Percentiles rank a stretch among this genome's conserved stretches.
phyloP scores from a whole-genome alignment of 2,329 filamentous ascomycete species.

The Sporothrix dimorphospora region DNA sequence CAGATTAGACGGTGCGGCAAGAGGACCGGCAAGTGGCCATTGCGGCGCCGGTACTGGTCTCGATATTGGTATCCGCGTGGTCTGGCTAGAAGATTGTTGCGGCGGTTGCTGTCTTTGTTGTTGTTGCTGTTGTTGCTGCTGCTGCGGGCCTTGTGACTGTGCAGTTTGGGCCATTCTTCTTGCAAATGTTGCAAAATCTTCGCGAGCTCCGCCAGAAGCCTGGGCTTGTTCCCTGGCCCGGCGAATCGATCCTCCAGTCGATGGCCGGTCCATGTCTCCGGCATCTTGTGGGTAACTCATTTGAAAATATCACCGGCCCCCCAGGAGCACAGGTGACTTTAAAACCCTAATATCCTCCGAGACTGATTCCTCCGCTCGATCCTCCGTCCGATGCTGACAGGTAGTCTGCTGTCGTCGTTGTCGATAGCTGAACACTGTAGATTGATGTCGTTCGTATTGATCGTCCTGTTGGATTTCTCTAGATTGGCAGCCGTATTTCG shows the following conservation, averaged over 20 bases:
- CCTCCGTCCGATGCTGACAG: slow-evolving; percentile 9
- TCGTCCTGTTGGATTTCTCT: not conserved
- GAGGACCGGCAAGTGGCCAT: slow-evolving; percentile 55
- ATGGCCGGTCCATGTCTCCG: slow-evolving; percentile 54
- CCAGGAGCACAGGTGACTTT: slow-evolving; percentile 27
- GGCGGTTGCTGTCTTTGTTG: slow-evolving; percentile 33
- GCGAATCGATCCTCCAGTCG: slow-evolving; percentile 53
- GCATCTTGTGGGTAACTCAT: slow-evolving; percentile 62
- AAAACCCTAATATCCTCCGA: slow-evolving; percentile 1
- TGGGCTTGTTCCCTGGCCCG: slow-evolving; percentile 58
- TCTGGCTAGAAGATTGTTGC: not conserved
- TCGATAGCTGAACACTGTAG: not conserved
- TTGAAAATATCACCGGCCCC: slow-evolving; percentile 43
- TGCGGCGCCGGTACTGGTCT: slow-evolving; percentile 56
- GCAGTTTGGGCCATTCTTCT: slow-evolving; percentile 33
- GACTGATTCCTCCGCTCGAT: slow-evolving; percentile 32
- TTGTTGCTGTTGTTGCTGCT: slow-evolving; percentile 30
- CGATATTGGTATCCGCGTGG: slow-evolving; percentile 47
- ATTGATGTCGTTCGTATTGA: not conserved
- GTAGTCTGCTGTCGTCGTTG: not conserved
- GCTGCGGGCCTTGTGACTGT: slow-evolving; percentile 5
- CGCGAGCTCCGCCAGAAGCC: slow-evolving; percentile 46
- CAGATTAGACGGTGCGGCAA: slow-evolving; percentile 40
- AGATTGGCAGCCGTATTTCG: not conserved
- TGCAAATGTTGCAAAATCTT: slow-evolving; percentile 38